Evolutionary conservation across 2,329 filamentous ascomycete species (phyloP), one percentile per base, ranked within the genome.

Genomic region (Byssochlamys sp.): DNA sequence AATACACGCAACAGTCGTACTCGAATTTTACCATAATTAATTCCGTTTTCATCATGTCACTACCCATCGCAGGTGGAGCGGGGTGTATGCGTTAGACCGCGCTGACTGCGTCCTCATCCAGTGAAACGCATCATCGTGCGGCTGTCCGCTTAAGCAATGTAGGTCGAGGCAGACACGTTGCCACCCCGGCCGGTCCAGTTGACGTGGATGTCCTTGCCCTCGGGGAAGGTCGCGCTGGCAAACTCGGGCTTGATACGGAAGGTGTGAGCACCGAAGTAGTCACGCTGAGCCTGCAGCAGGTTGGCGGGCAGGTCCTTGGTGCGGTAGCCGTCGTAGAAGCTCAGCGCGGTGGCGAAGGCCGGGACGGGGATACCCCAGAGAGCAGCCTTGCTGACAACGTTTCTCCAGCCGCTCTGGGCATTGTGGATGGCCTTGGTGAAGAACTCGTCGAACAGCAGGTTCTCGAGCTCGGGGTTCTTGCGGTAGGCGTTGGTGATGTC

Each of bases 181-280:
- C 94, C 94, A 74, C 94, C 94, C 75, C 94, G 89, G 70, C 94
- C 94, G 68, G 94, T 99, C 94, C 94, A 99, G 89, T 99, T 99
- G 77, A 97, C 91, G 84, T 99, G 94, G 74, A 92, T 94, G 77
- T 97, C 85, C 80, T 91, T 80, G 76, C 87, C 90, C 68, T 82
- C 84, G 65, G 86, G 87, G 81, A 95, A 95, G 79, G 90, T 91
- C 58, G 81, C 84, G 75, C 71, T 88, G 67, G 88, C 88, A 65
- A 68, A 71, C 79, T 92, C 88, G 60, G 89, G 88, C 87, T 94
- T 92, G 79, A 94, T 84, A 69, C 81, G 81, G 86, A 94, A 94
- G 66, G 89, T 94, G 82, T 94, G 89, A 63, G 89, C 89, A 76
- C 94, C 94, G 74, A 99, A 99, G 89, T 97, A 99, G 78, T 99